A percentile compares a stretch with the other conserved stretches of the same genome.
Conservation (phyloP, 1,139 yeast genomes). For the Yamadazyma triangularis region DNA sequence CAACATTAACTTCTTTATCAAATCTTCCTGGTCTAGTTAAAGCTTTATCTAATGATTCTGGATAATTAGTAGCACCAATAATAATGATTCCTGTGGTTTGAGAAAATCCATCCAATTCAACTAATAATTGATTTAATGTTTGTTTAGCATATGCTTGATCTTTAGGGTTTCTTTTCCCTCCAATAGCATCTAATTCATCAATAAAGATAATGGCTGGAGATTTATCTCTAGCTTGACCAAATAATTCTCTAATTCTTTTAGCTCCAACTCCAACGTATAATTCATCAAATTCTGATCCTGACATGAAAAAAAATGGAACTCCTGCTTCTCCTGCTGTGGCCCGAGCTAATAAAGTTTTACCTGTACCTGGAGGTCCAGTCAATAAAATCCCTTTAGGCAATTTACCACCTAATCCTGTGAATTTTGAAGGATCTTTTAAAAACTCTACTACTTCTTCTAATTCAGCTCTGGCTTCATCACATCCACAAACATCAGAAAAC, state of each 20-base stretch:
- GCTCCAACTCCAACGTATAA: slow-evolving; percentile 99
- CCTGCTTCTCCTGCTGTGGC: slow-evolving; percentile 99
- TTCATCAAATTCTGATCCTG: slow-evolving; percentile 97
- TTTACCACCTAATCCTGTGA: slow-evolving; percentile 95
- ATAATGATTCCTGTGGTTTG: slow-evolving; percentile 91
- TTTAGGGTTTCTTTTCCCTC: slow-evolving; percentile 94
- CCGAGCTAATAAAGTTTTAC: slow-evolving; percentile 93
- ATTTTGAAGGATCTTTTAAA: slow-evolving; percentile 90
- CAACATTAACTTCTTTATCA: slow-evolving; percentile 93
- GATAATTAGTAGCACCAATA: slow-evolving; percentile 98
- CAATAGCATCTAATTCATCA: slow-evolving; percentile 97
- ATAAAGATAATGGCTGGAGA: slow-evolving; percentile 97
- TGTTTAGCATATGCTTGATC: slow-evolving; percentile 98
- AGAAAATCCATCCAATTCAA: slow-evolving; percentile 94
- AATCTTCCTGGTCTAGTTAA: slow-evolving; percentile 97
- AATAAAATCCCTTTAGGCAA: slow-evolving; percentile 94
- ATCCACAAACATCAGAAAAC: slow-evolving; percentile 93
- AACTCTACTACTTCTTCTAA: slow-evolving; percentile 96
- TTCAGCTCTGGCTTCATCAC: slow-evolving; percentile 97
- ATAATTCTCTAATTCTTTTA: slow-evolving; percentile 90
- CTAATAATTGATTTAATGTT: slow-evolving; percentile 90
- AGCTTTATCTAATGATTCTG: slow-evolving; percentile 94
- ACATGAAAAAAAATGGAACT: slow-evolving; percentile 97
- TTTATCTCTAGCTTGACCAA: slow-evolving; percentile 87
- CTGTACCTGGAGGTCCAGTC: slow-evolving; percentile 99